A percentile compares a stretch with the other conserved stretches of the same genome.
Conservation (phyloP, 2,329 filamentous ascomycete species). For the Fusarium setosum region DNA sequence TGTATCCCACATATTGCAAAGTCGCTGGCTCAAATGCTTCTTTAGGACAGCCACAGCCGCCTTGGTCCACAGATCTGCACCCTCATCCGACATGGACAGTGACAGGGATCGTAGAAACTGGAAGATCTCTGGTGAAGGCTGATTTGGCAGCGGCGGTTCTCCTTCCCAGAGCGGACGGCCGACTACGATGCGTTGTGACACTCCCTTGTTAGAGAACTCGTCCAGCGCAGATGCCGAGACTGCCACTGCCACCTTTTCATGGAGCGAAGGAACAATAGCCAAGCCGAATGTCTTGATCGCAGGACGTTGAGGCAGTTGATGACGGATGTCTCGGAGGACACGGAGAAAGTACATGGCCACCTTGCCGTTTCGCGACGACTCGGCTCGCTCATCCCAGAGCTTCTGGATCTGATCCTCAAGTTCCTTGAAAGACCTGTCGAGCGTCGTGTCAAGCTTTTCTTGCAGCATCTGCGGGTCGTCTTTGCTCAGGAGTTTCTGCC, state of each 20-base stretch:
- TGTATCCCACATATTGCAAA: slow-evolving; percentile 62
- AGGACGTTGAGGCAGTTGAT: slow-evolving; percentile 68
- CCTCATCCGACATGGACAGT: slow-evolving; percentile 74
- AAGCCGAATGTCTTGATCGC: slow-evolving; percentile 67
- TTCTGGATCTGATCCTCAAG: slow-evolving; percentile 66
- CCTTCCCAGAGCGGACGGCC: slow-evolving; percentile 85
- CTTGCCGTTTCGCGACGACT: slow-evolving; percentile 60
- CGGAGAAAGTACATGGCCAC: slow-evolving; percentile 77
- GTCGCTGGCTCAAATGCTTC: slow-evolving; percentile 59
- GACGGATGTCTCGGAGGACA: slow-evolving; percentile 78
- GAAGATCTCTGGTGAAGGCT: slow-evolving; percentile 82
- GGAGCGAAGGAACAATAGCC: slow-evolving; percentile 71
- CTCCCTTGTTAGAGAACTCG: slow-evolving; percentile 55
- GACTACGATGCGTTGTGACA: slow-evolving; percentile 61
- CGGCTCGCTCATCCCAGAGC: slow-evolving; percentile 60
- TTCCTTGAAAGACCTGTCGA: slow-evolving; percentile 67
- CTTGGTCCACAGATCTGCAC: slow-evolving; percentile 85
- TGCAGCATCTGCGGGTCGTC: slow-evolving; percentile 76
- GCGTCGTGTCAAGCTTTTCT: slow-evolving; percentile 65
- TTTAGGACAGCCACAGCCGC: slow-evolving; percentile 74
- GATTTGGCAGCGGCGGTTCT: slow-evolving; percentile 76
- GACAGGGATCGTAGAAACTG: slow-evolving; percentile 75
- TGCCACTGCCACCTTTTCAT: slow-evolving; percentile 67
- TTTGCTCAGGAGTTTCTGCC: slow-evolving; percentile 75
- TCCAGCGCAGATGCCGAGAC: slow-evolving; percentile 63